Conservation (phyloP, 768 basidiomycete species). For the Clitopilus hobsonii region DNA sequence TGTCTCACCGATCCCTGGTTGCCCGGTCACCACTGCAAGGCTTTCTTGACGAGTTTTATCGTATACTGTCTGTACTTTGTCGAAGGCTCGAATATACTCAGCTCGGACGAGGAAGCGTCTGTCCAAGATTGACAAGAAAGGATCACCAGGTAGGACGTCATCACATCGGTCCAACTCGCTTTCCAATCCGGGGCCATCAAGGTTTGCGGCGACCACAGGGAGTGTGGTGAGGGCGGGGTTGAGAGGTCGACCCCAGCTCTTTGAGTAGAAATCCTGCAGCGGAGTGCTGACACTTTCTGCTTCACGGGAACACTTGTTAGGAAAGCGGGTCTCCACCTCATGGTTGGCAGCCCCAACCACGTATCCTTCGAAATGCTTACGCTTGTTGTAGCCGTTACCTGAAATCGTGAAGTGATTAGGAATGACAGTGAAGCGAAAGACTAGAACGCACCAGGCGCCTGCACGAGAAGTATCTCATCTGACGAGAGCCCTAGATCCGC, state of each 20-base stretch:
- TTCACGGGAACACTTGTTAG: too few species aligned
- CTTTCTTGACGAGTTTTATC: neutral
- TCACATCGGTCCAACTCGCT: neutral
- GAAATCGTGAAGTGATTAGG: neutral
- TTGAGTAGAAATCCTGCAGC: neutral
- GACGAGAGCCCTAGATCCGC: neutral
- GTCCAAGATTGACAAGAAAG: neutral
- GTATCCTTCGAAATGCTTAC: neutral
- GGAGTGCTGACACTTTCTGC: too few species aligned
- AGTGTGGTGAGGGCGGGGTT: neutral
- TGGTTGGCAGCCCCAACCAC: neutral
- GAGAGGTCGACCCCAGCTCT: neutral
- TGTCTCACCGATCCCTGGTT: conserved; percentile 4
- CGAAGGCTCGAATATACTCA: conserved; percentile 12
- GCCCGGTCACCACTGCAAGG: conserved; percentile 9
- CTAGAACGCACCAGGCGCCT: neutral
- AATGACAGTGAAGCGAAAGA: neutral
- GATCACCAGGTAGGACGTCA: neutral
- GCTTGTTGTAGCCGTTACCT: neutral
- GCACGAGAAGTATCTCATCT: neutral
- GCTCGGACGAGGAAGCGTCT: conserved; percentile 6
- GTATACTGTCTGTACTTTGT: conserved; percentile 5
- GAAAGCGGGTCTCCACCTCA: too few species aligned
- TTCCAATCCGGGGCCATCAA: neutral
- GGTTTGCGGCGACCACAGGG: neutral